A percentile compares a stretch with the other conserved stretches of the same genome.
Evolutionary conservation across 2,329 filamentous ascomycete species (phyloP).

Genomic region (Endoconidiophora polonica): DNA sequence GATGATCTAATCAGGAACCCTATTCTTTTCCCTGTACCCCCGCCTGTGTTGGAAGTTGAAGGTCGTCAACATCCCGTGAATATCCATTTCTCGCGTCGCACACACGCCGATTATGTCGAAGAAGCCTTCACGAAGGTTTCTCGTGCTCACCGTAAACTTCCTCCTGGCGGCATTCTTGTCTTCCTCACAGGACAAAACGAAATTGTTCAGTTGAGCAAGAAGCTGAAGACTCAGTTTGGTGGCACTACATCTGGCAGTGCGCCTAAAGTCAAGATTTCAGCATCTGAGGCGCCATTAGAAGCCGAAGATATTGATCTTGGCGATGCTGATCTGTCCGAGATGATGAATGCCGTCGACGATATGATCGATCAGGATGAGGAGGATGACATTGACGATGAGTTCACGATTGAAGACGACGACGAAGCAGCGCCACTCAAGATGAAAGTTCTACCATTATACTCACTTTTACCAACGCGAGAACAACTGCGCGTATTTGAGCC

Average conservation of each 20-base stretch:
- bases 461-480: conserved; percentile 74
- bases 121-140: conserved; percentile 79
- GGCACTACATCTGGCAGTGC: conserved; percentile 38
- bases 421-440: conserved; percentile 46
- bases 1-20: conserved; percentile 79
- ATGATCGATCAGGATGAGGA: conserved; percentile 41
- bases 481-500: conserved; percentile 82
- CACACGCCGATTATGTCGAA: conserved; percentile 74
- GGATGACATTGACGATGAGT: conserved; percentile 45
- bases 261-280: conserved; percentile 57
- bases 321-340: conserved; percentile 37
- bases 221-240: conserved; percentile 51
- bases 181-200: conserved; percentile 92
- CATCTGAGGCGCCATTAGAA: conserved; percentile 63
- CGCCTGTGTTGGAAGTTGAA: conserved; percentile 76
- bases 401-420: conserved; percentile 47
- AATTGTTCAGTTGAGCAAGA: conserved; percentile 68
- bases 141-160: conserved; percentile 75
- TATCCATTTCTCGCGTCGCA: conserved; percentile 71
- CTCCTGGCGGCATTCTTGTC: conserved; percentile 77
- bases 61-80: conserved; percentile 85
- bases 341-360: conserved; percentile 33
- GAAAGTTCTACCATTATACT: conserved; percentile 87
- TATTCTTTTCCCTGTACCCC: conserved; percentile 58
- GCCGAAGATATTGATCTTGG: conserved; percentile 78